A percentile compares a stretch with the other conserved stretches of the same genome.
These are phyloP conservation scores for Colletotrichum coccodes DNA, from an alignment of 2,329 filamentous ascomycete genomes.

Conservation along the genomic window DNA sequence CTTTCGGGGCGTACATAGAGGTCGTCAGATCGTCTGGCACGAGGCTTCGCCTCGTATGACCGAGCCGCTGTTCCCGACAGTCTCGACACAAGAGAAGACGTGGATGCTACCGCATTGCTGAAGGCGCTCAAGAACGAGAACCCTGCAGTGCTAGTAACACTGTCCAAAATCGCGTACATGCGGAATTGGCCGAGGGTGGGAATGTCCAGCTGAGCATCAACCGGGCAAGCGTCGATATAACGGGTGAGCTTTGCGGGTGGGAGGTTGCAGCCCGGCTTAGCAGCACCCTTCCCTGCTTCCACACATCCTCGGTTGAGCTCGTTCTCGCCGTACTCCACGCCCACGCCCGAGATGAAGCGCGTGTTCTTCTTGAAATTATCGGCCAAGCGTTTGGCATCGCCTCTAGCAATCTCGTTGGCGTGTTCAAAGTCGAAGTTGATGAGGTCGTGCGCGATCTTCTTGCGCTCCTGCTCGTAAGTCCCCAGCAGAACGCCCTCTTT, in stretches of 20 bases:
- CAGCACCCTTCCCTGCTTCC: conserved; percentile 54
- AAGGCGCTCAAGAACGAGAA: conserved; percentile 68
- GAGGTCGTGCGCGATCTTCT: conserved; percentile 61
- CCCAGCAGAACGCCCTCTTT: conserved; percentile 55
- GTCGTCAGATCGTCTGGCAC: conserved; percentile 61
- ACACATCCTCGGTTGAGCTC: conserved; percentile 57
- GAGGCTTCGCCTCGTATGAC: conserved; percentile 70
- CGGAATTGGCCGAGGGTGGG: conserved; percentile 81
- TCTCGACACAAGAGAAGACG: conserved; percentile 65
- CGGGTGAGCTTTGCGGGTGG: conserved; percentile 77
- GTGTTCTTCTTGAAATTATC: conserved; percentile 77
- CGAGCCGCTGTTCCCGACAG: conserved; percentile 66
- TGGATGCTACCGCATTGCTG: conserved; percentile 61
- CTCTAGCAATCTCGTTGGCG: conserved; percentile 66
- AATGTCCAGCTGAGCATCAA: conserved; percentile 81
- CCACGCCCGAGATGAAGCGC: conserved; percentile 78
- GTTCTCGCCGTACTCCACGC: conserved; percentile 68
- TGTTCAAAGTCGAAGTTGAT: conserved; percentile 60
- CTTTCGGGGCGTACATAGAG: conserved; percentile 74
- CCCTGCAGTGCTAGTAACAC: conserved; percentile 58
- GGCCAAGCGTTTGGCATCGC: conserved; percentile 70
- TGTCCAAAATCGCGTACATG: conserved; percentile 74
- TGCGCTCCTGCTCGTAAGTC: conserved; percentile 64
- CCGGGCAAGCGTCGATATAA: conserved; percentile 80
- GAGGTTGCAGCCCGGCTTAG: conserved; percentile 64